Conservation (phyloP, 1,284 basidiomycete genomes). For the Boletus sp. region DNA sequence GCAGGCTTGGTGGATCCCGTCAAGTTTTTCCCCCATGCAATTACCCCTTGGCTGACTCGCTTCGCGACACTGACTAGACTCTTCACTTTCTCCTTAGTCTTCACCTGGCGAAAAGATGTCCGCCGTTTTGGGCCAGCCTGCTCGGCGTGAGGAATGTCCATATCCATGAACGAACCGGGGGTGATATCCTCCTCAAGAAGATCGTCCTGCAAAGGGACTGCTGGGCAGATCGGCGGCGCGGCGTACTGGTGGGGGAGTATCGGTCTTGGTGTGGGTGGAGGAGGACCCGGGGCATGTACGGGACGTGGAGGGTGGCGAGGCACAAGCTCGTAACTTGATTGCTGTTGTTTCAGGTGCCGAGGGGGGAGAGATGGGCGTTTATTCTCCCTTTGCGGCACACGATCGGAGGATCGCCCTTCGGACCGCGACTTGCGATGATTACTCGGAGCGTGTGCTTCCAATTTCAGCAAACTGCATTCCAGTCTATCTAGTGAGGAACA, state of each 20-base stretch:
- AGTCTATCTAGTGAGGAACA: slow-evolving; percentile 33
- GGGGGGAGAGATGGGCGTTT: slow-evolving; percentile 25
- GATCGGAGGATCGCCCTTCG: slow-evolving; percentile 13
- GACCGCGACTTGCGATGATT: slow-evolving; percentile 28
- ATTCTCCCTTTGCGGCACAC: slow-evolving; percentile 1
- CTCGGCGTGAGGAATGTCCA: slow-evolving; percentile 25
- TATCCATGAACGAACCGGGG: slow-evolving; percentile 33
- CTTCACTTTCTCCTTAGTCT: slow-evolving; percentile 20
- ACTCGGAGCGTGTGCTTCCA: slow-evolving; percentile 28
- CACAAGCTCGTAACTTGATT: slow-evolving; percentile 6
- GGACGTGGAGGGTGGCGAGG: background rate
- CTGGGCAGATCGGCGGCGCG: background rate
- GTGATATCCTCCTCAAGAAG: slow-evolving; percentile 3
- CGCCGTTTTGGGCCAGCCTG: slow-evolving; percentile 11
- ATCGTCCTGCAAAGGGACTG: slow-evolving; percentile 1
- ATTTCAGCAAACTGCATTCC: slow-evolving; percentile 27
- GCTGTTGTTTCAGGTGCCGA: slow-evolving; percentile 16
- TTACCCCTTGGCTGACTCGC: slow-evolving; percentile 27
- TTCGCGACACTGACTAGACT: slow-evolving; percentile 21
- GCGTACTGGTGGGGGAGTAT: background rate
- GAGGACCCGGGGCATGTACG: slow-evolving; percentile 1
- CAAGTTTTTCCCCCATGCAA: slow-evolving; percentile 31
- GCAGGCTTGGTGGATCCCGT: slow-evolving; percentile 18
- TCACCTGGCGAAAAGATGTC: slow-evolving; percentile 12
- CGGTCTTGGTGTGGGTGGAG: slow-evolving; percentile 6